These are phyloP conservation scores for Cladophialophora bantiana DNA, from an alignment of 2,329 filamentous ascomycete species.

Conservation along the genomic window DNA sequence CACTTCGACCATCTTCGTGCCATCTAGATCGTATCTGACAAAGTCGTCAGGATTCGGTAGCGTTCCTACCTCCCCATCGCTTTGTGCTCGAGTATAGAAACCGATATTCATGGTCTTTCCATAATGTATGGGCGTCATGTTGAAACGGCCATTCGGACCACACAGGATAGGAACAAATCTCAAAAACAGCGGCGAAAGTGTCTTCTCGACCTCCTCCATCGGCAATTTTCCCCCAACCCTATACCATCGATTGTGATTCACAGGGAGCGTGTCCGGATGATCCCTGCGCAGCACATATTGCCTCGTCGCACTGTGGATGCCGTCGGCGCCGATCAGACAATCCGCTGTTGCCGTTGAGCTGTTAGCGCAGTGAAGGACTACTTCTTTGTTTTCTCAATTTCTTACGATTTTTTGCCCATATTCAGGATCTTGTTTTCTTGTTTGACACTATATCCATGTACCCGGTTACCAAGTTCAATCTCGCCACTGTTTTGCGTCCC, in stretches of 20 bases:
- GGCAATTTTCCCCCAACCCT: not conserved
- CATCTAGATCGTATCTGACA: slow-evolving; percentile 4
- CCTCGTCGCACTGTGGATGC: slow-evolving; percentile 46
- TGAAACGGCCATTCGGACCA: slow-evolving; percentile 9
- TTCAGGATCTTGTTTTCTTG: too few relatives aligned
- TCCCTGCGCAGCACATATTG: slow-evolving; percentile 42
- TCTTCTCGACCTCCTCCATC: slow-evolving; percentile 13
- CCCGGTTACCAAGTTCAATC: too few relatives aligned
- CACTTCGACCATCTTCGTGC: slow-evolving; percentile 12
- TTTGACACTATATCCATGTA: too few relatives aligned
- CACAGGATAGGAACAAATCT: slow-evolving; percentile 12
- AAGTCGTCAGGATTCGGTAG: slow-evolving; percentile 6
- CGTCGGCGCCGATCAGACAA: slow-evolving; percentile 48
- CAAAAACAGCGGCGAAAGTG: slow-evolving; percentile 4
- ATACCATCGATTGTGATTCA: slow-evolving; percentile 13
- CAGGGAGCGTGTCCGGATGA: slow-evolving; percentile 12
- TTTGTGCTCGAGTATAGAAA: not conserved
- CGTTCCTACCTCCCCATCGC: not conserved
- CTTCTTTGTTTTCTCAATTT: too few relatives aligned
- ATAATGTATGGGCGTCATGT: slow-evolving; percentile 9
- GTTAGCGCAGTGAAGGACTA: too few relatives aligned
- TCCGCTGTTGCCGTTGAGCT: too few relatives aligned
- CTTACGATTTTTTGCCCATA: too few relatives aligned
- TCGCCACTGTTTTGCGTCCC: slow-evolving; percentile 20
- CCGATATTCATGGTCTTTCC: slow-evolving; percentile 14